phyloP scores from a whole-genome alignment of 129 eudicot genomes.

The Oenanthe sinensis region DNA sequence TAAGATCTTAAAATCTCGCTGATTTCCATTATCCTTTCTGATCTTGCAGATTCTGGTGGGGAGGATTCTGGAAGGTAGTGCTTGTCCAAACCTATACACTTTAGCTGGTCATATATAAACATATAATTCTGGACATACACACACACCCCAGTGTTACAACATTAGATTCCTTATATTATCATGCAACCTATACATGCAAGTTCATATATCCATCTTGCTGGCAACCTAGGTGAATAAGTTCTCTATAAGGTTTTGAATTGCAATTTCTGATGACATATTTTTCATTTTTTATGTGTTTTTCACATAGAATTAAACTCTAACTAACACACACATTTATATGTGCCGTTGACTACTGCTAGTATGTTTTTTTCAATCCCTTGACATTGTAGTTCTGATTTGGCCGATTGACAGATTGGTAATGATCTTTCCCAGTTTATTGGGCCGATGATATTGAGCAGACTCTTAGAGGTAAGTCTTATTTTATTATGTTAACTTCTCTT shows the following conservation, averaged over 20 bases:
- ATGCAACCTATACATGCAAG: no score
- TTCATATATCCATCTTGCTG: neutral
- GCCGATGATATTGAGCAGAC: slow-evolving; percentile 61
- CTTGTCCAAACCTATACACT: neutral
- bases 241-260: neutral
- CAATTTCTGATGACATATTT: neutral
- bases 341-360: neutral
- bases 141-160: no score
- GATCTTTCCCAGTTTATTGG: slow-evolving; percentile 88
- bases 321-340: neutral
- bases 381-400: slow-evolving; percentile 8
- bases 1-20: slow-evolving; percentile 8
- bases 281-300: neutral
- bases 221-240: neutral
- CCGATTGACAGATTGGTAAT: slow-evolving; percentile 55
- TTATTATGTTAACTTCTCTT: neutral
- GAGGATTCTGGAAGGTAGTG: slow-evolving; percentile 75
- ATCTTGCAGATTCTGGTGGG: slow-evolving; percentile 70
- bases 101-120: no score
- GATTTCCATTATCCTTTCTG: neutral
- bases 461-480: slow-evolving; percentile 42
- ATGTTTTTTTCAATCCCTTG: neutral
- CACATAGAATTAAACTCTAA: neutral
- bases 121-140: no score
- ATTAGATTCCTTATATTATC: no score